Evolutionary conservation across 305 asterid genomes (phyloP), one percentile per base, ranked within the genome.

Genomic region (Rubia occidens): DNA sequence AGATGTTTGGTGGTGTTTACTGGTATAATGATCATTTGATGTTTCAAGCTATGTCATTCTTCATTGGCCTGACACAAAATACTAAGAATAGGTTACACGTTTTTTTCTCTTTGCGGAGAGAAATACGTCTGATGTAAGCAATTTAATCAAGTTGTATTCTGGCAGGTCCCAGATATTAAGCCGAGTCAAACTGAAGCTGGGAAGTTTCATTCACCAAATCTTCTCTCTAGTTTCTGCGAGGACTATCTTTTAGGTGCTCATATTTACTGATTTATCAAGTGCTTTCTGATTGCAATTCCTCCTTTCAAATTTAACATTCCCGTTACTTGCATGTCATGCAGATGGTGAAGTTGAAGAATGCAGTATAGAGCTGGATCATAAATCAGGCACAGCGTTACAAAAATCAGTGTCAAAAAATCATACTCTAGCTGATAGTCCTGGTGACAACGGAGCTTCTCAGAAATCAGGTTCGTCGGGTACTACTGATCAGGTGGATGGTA

Each of bases 181-280:
- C 83, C 76, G 60, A 72, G 54, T 71, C 87, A 84, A 71, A 82
- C 68, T 76, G 88, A 81, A 74, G 80, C 76, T 71, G 90, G 86
- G 67, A 82, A 79, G 60, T 74, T 80, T 77, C 84, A 81, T 73
- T 77, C 76, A 77, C 83, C 81, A 67, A 82, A 80, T 82, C 89
- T 81, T 70, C 83, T 78, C 75, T 84, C 88, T 71, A 80, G 86
- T 82, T 72, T 77, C 74, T 91, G 88, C 47, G 97, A 87, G 74
- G 96, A 89, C 70, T 91, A 88, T 81, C 89, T 91, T 78, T 78
- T 87, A 80, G 96, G 96, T 89, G 60, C 73, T 75, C 29, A 39
- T 76, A 65, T 67, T 54, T 66, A 17, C 18, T 15, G 39, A 11
- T 10, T 11, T 66, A 32, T 55, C 20, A 20, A 14, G 0, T 55